These are phyloP conservation scores for Colletotrichum abscissum DNA, from an alignment of 2,329 filamentous ascomycete genomes.

Conservation along the genomic window DNA sequence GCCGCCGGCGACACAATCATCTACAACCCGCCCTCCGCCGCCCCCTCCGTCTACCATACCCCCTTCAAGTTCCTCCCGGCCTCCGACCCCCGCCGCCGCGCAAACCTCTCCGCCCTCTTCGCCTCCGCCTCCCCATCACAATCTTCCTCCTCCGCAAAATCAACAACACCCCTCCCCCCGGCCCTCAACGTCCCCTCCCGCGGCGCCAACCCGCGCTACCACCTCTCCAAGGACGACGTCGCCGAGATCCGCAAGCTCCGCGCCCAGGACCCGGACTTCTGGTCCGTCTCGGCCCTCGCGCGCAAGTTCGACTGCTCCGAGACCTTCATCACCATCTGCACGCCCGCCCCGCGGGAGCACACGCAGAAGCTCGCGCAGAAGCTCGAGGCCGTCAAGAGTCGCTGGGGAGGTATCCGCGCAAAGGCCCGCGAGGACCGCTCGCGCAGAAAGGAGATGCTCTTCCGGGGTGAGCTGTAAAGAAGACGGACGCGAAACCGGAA, in stretches of 20 bases:
- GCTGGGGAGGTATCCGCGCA: constrained; percentile 67
- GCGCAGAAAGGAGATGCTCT: constrained; percentile 64
- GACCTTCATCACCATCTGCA: constrained; percentile 65
- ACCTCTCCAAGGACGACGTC: constrained; percentile 66
- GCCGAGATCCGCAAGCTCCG: constrained; percentile 70
- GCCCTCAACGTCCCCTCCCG: constrained; percentile 42
- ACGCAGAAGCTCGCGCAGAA: constrained; percentile 55
- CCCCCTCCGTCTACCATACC: constrained; percentile 69
- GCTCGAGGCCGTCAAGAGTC: constrained; percentile 59
- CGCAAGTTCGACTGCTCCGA: constrained; percentile 60
- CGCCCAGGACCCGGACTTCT: constrained; percentile 61
- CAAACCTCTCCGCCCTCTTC: constrained; percentile 59
- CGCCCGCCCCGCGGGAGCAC: constrained; percentile 61
- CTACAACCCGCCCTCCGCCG: constrained; percentile 61
- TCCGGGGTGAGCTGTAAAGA: constrained; percentile 60
- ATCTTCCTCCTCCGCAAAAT: constrained; percentile 18
- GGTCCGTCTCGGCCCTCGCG: constrained; percentile 66
- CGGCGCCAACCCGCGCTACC: constrained; percentile 52
- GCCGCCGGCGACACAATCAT: constrained; percentile 55
- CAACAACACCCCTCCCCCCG: constrained; percentile 45
- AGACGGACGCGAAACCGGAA: neutral
- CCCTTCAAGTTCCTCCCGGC: constrained; percentile 74
- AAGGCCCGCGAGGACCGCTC: constrained; percentile 66
- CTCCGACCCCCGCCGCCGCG: constrained; percentile 63
- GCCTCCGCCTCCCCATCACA: constrained; percentile 41